Percentiles rank a stretch among this genome's conserved stretches.
These are phyloP conservation scores for Macrocybe gigantea DNA, from an alignment of 768 basidiomycete species.

Conservation along the genomic window DNA sequence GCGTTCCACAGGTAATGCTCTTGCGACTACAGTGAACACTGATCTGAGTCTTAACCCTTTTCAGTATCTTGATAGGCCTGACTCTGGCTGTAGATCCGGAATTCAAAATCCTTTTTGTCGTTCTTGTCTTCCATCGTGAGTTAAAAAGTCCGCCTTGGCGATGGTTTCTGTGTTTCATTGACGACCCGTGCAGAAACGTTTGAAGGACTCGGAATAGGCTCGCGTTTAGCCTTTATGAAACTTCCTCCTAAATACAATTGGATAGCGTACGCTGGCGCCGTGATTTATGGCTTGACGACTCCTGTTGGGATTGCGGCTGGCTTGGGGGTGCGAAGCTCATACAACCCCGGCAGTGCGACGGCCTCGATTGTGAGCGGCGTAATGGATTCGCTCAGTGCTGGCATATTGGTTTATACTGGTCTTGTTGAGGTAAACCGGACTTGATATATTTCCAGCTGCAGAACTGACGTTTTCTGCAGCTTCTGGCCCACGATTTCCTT, in stretches of 20 bases:
- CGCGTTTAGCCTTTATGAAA: conserved; percentile 75
- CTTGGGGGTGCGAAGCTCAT: conserved; percentile 66
- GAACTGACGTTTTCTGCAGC: conserved; percentile 29
- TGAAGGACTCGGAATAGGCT: conserved; percentile 90
- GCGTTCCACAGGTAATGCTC: conserved; percentile 63
- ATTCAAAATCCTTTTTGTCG: conserved; percentile 85
- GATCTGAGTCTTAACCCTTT: not conserved
- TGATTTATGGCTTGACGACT: conserved; percentile 71
- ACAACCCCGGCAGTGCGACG: conserved; percentile 74
- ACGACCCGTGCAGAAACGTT: conserved; percentile 62
- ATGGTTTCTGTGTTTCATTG: not conserved
- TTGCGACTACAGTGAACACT: not conserved
- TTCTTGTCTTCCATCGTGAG: conserved; percentile 89
- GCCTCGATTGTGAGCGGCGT: conserved; percentile 82
- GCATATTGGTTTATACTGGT: conserved; percentile 85
- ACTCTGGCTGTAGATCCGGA: conserved; percentile 83
- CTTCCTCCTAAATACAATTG: conserved; percentile 49
- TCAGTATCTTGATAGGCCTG: conserved; percentile 78
- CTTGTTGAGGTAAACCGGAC: conserved; percentile 62
- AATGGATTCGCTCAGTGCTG: conserved; percentile 80
- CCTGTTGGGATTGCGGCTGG: conserved; percentile 88
- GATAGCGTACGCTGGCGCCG: conserved; percentile 54
- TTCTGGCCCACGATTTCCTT: conserved; percentile 92
- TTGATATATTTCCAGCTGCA: not conserved
- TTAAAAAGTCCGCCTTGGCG: conserved; percentile 9